Evolutionary conservation across 2,329 filamentous ascomycete species (phyloP), one percentile per base, ranked within the genome.

Genomic region (Fusarium compactum): DNA sequence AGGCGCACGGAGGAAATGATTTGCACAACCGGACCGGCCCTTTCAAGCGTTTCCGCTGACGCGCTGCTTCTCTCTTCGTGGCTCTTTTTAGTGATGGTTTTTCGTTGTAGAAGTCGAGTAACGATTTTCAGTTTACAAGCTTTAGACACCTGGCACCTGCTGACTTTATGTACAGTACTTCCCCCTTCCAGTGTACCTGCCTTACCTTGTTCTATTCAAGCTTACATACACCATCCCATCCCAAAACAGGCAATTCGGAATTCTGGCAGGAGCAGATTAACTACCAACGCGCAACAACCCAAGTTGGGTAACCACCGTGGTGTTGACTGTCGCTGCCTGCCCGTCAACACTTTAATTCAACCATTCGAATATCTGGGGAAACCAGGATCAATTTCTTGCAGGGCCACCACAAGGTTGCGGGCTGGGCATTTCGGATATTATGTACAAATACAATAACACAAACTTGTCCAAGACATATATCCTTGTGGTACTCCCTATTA

Each of bases 321-420:
- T 45, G 40, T 46, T 40, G 24, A 50, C 48, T 56, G 45, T 44
- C n/a, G 45, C 45, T 41, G 22, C 44, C 45, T 58, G 22, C 51
- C 50, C 48, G 32, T 52, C 24, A 32, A 40, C 24, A 60, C 25
- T 62, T 30, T 30, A 65, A 32, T 62, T 34, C 30, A 63, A 51
- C 32, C 41, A 55, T 58, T 50, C 27, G 34, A 25, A 44, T 53
- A 50, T 68, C 67, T 61, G 68, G 67, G 65, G 68, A 67, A 65
- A 55, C 58, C 47, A 44, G 53, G 43, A 53, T 69, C 30, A n/a
- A n/a, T 65, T 16, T 53, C 22, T 30, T 38, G 32, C 30, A 58
- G 44, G 38, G 29, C 44, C 45, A 65, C 50, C 51, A 14, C 24
- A 25, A 41, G 50, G 22, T 41, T 27, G n/a, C 41, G n/a, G 50